Base-by-base conservation (phyloP, 768 basidiomycete genomes). In the Trametes cubensis region DNA sequence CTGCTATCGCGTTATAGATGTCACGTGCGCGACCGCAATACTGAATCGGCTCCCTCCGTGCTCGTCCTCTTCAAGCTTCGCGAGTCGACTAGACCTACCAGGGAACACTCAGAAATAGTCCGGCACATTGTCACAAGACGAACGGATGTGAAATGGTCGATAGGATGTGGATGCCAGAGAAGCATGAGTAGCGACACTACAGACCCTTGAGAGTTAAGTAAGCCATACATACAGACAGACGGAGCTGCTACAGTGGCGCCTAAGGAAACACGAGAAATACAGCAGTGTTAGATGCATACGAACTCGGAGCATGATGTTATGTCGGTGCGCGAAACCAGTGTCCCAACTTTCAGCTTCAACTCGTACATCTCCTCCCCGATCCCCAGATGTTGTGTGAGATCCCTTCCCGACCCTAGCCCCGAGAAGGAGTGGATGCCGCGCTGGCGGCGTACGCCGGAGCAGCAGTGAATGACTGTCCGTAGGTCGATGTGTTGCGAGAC, bases 171-270 rank as follows among this genome's bases (percentile, higher is more conserved):
- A 55, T 63, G 47, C 48, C 46, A 17, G n/a, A 40, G 14, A 20
- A 18, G 15, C 41, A 15, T 49, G 47, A 25, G 52, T 55, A 60
- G 50, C 47, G 26, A 59, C 47, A 55, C 44, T 42, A 26, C 49
- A 60, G 41, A 60, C 54, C 53, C 44, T 59, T 63, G 62, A 52
- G 41, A 55, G 42, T 55, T 30, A 50, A 55, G 58, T 60, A 60
- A 55, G 26, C 54, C 63, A 60, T 64, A 64, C 54, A 60, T 64
- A 64, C 54, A 51, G n/a, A n/a, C n/a, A n/a, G 47, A 50, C 41
- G 42, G 18, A 55, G 41, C 21, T 45, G 63, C 63, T 64, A 64
- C 63, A 64, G 28, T 64, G 58, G 55, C 63, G 58, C 63, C 63
- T 64, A 52, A 15, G 20, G 59, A 66, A 58, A 61, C 60, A 66